Evolutionary conservation across 805 yeast genomes (phyloP).

Genomic region (Clavispora santaluciae): DNA sequence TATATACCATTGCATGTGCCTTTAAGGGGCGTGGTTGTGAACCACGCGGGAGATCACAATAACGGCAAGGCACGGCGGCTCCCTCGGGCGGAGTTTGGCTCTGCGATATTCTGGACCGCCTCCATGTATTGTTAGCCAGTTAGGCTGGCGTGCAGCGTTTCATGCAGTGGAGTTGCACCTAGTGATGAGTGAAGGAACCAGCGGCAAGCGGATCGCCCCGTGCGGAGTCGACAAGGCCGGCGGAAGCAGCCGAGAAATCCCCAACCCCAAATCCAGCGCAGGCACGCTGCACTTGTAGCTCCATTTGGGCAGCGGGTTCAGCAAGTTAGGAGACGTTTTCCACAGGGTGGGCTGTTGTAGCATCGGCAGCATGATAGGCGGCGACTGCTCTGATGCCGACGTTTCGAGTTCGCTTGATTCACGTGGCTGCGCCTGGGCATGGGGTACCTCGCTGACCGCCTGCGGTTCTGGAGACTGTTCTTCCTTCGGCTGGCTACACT

Average conservation of each 20-base stretch:
- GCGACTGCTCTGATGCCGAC: not conserved
- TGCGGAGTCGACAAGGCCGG: not conserved
- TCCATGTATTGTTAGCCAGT: not conserved
- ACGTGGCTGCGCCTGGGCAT: not conserved
- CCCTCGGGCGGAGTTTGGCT: too few relatives aligned
- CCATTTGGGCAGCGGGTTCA: not conserved
- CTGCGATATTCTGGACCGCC: not conserved
- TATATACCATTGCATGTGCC: too few relatives aligned
- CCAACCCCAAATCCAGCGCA: not conserved
- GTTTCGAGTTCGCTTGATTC: not conserved
- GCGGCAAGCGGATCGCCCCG: conserved; percentile 7
- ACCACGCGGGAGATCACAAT: too few relatives aligned
- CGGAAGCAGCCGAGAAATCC: not conserved
- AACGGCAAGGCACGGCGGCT: too few relatives aligned
- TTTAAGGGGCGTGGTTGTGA: too few relatives aligned
- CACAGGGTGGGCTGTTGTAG: not conserved
- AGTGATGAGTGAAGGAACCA: conserved; percentile 6
- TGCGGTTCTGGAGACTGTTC: too few relatives aligned
- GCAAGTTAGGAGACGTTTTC: not conserved
- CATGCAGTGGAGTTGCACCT: not conserved
- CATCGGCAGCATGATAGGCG: not conserved
- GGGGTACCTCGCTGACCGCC: not conserved
- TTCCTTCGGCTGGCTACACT: too few relatives aligned
- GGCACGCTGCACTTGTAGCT: not conserved
- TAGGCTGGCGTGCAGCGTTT: not conserved